Percentiles rank a stretch among this genome's conserved stretches.
Conservation (phyloP, 176 grass and related monocot genomes). For the Zizania latifolia region DNA sequence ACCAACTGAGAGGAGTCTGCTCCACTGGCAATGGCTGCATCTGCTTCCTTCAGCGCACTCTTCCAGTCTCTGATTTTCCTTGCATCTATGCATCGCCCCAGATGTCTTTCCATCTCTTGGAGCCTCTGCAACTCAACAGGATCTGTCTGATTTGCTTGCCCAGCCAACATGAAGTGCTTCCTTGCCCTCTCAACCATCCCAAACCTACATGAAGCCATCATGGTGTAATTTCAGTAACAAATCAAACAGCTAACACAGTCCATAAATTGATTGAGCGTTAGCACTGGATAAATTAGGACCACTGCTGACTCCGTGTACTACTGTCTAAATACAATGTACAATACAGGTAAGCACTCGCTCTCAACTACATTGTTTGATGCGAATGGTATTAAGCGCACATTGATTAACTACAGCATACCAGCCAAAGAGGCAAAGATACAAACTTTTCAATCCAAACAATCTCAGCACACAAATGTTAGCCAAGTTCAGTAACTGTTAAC, state of each 20-base stretch:
- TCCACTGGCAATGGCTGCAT: slow-evolving; percentile 52
- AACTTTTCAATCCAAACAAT: neutral
- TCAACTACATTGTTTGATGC: neutral
- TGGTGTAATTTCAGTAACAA: slow-evolving; percentile 10
- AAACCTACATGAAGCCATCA: slow-evolving; percentile 32
- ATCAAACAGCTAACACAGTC: neutral
- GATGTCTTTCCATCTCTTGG: slow-evolving; percentile 55
- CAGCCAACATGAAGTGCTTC: slow-evolving; percentile 36
- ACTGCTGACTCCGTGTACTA: neutral
- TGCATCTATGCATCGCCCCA: slow-evolving; percentile 38
- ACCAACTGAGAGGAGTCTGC: slow-evolving; percentile 51
- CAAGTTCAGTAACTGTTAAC: neutral
- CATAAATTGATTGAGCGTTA: neutral
- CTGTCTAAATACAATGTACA: slow-evolving; percentile 9
- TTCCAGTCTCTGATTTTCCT: slow-evolving; percentile 52
- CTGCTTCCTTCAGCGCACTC: slow-evolving; percentile 42
- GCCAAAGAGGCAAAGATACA: slow-evolving; percentile 8
- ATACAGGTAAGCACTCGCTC: slow-evolving; percentile 4
- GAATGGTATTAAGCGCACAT: slow-evolving; percentile 11
- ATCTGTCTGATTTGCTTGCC: slow-evolving; percentile 30
- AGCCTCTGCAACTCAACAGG: slow-evolving; percentile 39
- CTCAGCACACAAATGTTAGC: neutral
- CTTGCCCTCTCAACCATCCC: slow-evolving; percentile 52
- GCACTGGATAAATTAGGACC: neutral
- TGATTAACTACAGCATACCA: slow-evolving; percentile 8